Conservation (phyloP, 495 filamentous ascomycete genomes). For the Opeltia flavorubescens region DNA sequence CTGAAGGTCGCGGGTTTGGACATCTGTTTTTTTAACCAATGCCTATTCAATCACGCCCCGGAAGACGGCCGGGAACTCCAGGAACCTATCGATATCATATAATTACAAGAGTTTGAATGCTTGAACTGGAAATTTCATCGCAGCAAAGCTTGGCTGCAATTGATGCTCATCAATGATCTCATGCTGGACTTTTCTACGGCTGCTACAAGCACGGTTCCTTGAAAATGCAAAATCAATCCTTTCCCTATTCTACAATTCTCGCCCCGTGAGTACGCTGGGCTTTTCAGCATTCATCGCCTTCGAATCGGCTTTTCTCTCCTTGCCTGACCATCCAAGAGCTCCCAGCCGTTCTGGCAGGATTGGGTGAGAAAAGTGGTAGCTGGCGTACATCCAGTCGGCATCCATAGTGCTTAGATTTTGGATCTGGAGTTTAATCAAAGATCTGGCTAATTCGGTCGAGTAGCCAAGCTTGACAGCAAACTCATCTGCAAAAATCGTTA, state of each 20-base stretch:
- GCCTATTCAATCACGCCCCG: too few species aligned
- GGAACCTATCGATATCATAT: too few species aligned
- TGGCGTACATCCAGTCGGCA: conserved; percentile 93
- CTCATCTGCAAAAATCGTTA: conserved; percentile 33
- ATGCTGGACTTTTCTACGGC: not conserved
- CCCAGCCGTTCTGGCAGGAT: conserved; percentile 86
- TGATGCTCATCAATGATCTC: too few species aligned
- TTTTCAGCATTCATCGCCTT: conserved; percentile 38
- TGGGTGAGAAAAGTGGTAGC: conserved; percentile 95
- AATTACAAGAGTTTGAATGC: too few species aligned
- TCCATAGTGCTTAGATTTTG: conserved; percentile 98
- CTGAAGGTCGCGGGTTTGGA: too few species aligned
- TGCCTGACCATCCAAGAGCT: conserved; percentile 70
- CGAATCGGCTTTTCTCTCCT: conserved; percentile 33
- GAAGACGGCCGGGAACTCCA: too few species aligned
- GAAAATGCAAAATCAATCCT: not conserved
- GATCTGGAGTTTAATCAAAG: conserved; percentile 92
- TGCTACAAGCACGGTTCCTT: not conserved
- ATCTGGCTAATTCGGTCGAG: conserved; percentile 65
- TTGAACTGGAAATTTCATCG: too few species aligned
- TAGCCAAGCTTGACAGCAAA: conserved; percentile 82
- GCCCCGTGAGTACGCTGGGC: conserved; percentile 41
- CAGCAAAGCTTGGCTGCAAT: too few species aligned
- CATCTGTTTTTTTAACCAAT: too few species aligned
- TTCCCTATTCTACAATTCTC: conserved; percentile 34